These are phyloP conservation scores for Sugiyamaella novakii DNA, from an alignment of 1,139 yeast species.

Conservation along the genomic window DNA sequence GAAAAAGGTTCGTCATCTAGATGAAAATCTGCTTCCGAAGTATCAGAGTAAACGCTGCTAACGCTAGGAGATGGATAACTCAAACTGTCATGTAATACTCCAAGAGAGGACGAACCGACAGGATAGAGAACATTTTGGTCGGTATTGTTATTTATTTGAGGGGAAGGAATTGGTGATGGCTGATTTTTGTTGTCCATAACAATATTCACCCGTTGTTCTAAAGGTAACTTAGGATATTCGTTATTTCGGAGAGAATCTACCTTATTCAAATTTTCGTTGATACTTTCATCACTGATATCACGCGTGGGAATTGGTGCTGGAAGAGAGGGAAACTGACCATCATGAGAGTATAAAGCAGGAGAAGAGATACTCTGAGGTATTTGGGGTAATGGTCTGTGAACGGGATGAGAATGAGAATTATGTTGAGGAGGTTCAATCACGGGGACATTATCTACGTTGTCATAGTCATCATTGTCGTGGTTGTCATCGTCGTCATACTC, in stretches of 20 bases:
- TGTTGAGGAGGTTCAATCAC: constrained; percentile 30
- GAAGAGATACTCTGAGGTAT: constrained; percentile 25
- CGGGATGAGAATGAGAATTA: constrained; percentile 1
- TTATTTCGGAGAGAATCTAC: not conserved
- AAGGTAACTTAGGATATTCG: constrained; percentile 7
- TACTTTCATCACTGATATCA: constrained; percentile 2
- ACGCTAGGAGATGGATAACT: constrained; percentile 23
- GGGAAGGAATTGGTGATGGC: constrained; percentile 8
- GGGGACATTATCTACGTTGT: constrained; percentile 30
- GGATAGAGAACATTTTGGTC: constrained; percentile 9
- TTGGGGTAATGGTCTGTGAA: constrained; percentile 33
- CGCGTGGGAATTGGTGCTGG: constrained; percentile 5
- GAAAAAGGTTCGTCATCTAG: constrained; percentile 19
- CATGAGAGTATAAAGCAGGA: constrained; percentile 18
- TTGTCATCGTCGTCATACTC: constrained; percentile 32
- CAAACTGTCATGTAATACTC: constrained; percentile 11
- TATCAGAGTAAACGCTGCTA: constrained; percentile 27
- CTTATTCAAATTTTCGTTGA: not conserved
- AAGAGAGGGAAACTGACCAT: constrained; percentile 10
- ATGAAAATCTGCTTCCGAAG: constrained; percentile 23
- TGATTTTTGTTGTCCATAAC: constrained; percentile 11
- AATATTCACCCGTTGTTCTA: constrained; percentile 19
- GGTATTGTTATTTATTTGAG: not conserved
- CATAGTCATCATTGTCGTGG: constrained; percentile 3
- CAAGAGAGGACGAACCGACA: not conserved